Evolutionary conservation across 345 rosid genomes (phyloP), one percentile per base, ranked within the genome.

Genomic region (Camelina sativa): DNA sequence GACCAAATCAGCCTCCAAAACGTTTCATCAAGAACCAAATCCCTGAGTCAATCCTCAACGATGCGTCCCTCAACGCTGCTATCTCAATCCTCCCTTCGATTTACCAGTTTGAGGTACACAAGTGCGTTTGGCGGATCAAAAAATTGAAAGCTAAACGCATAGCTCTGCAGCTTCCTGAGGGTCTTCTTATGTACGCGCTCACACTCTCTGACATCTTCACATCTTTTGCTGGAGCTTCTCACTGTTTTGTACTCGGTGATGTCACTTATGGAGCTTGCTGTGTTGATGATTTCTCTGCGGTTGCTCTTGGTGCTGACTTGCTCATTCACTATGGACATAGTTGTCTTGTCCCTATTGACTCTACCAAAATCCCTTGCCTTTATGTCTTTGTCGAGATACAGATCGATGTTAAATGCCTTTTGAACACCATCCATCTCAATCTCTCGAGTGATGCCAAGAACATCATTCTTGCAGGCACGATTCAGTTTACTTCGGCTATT

Each of bases 221-320:
- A 1, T 72, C 95, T 79, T 85, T 85, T 52, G 87, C 89, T 7
- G 91, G 76, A 52, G 93, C 84, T 17, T 47, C 79, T 8, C 87
- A 89, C 72, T 91, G 96, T 80, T 94, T 92, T 72, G 70, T 92
- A 62, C 91, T 94, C 51, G 97, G 95, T 19, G 97, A 90, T 67
- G 97, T 92, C 15, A 90, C 98, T 19, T 94, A 88, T 60, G 97
- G 97, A 15, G 99, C 97, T 6, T 95, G 97, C 75, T 95, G 99
- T 81, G 85, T 90, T 25, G 97, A 94, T 54, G 98, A 91, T 79
- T 82, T 85, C 77, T 82, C 97, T 0, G 95, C 98, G 38, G 16
- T 74, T 51, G 89, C 98, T 3, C 83, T 94, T 11, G 82, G 85
- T 7, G 95, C 97, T 11, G 97, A 94, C 76, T 82, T 94, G 57